phyloP scores from a whole-genome alignment of 345 rosid species.

The Arabis alpina region DNA sequence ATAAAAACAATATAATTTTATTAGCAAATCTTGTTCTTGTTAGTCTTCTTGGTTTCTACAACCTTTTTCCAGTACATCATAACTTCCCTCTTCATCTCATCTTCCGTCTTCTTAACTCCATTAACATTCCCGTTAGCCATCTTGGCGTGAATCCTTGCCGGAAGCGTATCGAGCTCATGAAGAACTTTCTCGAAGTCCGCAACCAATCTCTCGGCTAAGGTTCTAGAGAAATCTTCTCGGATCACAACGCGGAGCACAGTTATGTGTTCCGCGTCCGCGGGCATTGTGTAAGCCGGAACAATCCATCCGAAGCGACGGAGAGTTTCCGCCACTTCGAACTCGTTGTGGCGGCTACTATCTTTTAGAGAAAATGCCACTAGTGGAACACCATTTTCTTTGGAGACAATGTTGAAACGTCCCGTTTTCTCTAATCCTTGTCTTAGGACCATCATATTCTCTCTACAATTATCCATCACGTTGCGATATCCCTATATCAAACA shows the following conservation, averaged over 20 bases:
- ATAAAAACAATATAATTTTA: neutral
- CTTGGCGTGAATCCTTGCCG: constrained; percentile 53
- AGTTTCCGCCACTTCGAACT: constrained; percentile 52
- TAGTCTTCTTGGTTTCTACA: constrained; percentile 55
- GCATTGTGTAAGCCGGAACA: constrained; percentile 88
- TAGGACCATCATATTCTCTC: constrained; percentile 59
- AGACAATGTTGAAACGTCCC: constrained; percentile 67
- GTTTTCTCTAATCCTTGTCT: constrained; percentile 68
- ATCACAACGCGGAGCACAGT: constrained; percentile 81
- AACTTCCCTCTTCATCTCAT: constrained; percentile 71
- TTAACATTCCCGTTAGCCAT: constrained; percentile 33
- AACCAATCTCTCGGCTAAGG: constrained; percentile 66
- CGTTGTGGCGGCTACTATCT: constrained; percentile 58
- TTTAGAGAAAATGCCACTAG: constrained; percentile 78
- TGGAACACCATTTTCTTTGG: constrained; percentile 75
- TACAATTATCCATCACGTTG: constrained; percentile 69
- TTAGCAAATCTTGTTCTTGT: constrained; percentile 65
- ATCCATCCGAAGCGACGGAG: constrained; percentile 75
- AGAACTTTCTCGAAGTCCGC: constrained; percentile 71
- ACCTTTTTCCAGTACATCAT: constrained; percentile 75
- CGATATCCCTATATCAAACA: constrained; percentile 39
- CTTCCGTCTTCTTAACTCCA: constrained; percentile 60
- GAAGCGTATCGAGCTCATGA: constrained; percentile 72
- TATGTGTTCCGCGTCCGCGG: constrained; percentile 74
- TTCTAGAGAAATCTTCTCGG: constrained; percentile 76